phyloP scores from a whole-genome alignment of 495 filamentous ascomycete genomes.

The Penicillium longicatenatum region DNA sequence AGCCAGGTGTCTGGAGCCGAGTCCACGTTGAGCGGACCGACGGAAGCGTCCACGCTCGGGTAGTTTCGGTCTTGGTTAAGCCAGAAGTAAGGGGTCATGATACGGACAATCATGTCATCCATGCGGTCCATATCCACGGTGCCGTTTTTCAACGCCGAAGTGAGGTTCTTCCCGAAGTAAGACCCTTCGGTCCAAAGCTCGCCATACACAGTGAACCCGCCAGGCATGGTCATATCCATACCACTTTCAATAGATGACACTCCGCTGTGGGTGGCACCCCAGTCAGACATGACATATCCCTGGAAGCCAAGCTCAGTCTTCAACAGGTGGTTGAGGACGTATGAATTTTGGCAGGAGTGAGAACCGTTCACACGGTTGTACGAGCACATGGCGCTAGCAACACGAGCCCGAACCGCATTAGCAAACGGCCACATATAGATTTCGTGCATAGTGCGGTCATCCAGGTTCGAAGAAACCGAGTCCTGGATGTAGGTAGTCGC shows the following conservation, averaged over 20 bases:
- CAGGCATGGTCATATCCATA: constrained; percentile 63
- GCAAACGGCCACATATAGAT: constrained; percentile 79
- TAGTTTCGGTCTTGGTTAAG: constrained; percentile 50
- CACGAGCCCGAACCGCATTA: constrained; percentile 62
- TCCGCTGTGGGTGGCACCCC: constrained; percentile 61
- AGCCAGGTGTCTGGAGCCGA: constrained; percentile 61
- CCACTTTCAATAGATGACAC: constrained; percentile 55
- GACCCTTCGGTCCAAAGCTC: constrained; percentile 43
- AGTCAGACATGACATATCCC: constrained; percentile 67
- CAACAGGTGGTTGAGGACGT: constrained; percentile 61
- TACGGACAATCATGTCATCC: constrained; percentile 50
- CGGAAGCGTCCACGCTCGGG: constrained; percentile 45
- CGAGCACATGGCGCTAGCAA: constrained; percentile 67
- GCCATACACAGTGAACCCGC: constrained; percentile 36
- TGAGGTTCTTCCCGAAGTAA: constrained; percentile 57
- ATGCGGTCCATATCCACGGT: constrained; percentile 64
- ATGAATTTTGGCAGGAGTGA: constrained; percentile 65
- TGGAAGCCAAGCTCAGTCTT: constrained; percentile 69
- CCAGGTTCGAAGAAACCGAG: constrained; percentile 53
- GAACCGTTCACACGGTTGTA: constrained; percentile 69
- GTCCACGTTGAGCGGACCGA: constrained; percentile 66
- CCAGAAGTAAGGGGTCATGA: constrained; percentile 57
- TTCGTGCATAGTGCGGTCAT: constrained; percentile 78
- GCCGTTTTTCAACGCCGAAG: constrained; percentile 48
- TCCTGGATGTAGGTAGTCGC: constrained; percentile 76